These are phyloP conservation scores for Cinnamomum micranthum DNA, from an alignment of 164 flowering plant species.

Conservation along the genomic window DNA sequence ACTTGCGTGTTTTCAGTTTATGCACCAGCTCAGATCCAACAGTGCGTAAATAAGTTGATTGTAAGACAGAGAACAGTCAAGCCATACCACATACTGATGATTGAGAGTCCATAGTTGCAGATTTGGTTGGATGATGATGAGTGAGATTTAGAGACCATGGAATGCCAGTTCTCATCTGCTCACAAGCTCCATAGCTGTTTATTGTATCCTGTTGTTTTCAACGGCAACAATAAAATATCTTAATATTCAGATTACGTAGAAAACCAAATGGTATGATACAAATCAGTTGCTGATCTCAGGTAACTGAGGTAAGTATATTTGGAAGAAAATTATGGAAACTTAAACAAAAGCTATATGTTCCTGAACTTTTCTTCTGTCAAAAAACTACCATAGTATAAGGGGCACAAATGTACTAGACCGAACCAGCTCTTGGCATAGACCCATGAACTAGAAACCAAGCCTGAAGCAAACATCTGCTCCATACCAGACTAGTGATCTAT, in stretches of 20 bases:
- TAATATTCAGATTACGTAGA: background rate
- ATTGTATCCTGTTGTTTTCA: conserved; percentile 28
- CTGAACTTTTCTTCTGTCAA: background rate
- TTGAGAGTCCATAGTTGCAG: conserved; percentile 51
- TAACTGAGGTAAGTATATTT: background rate
- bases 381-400: background rate
- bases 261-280: background rate
- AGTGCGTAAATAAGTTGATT: background rate
- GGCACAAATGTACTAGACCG: background rate
- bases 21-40: background rate
- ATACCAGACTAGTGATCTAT: too few species aligned
- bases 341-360: background rate
- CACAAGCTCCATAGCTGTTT: conserved; percentile 23
- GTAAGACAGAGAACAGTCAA: background rate
- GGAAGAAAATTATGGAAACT: background rate
- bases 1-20: background rate
- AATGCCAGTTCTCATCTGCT: conserved; percentile 20
- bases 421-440: background rate
- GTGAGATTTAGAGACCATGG: conserved; percentile 31
- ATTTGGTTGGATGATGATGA: conserved; percentile 24
- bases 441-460: background rate
- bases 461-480: background rate
- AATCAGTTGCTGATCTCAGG: background rate
- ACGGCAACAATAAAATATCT: background rate
- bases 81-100: conserved; percentile 63